Evolutionary conservation across 108 stramenopile species (phyloP).

Genomic region (Craspedostauros australis): DNA sequence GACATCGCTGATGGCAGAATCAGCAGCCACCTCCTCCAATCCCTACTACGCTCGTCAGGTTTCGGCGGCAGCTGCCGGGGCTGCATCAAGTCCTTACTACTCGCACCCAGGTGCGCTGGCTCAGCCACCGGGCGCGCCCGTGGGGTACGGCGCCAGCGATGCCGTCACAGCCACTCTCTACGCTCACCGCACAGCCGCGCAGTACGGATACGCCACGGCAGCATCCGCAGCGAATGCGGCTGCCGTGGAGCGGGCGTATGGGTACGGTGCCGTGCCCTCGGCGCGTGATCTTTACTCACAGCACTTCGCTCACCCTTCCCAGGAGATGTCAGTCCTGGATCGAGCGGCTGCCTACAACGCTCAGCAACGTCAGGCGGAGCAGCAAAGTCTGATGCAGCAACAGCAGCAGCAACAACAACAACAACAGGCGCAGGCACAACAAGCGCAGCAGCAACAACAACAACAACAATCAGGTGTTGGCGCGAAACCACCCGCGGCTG

Average conservation of each 20-base stretch:
- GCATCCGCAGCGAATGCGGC: conserved; percentile 13
- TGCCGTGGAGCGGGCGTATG: not conserved
- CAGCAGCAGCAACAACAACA: conserved; percentile 1
- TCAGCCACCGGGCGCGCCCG: conserved; percentile 5
- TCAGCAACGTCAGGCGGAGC: conserved; percentile 11
- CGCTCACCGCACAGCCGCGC: conserved; percentile 15
- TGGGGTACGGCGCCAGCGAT: not conserved
- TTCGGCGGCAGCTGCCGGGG: conserved; percentile 8
- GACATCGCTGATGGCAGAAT: conserved; percentile 14
- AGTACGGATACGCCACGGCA: conserved; percentile 12
- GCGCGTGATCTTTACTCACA: conserved; percentile 19
- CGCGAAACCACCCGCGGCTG: conserved; percentile 1
- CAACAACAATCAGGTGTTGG: not conserved
- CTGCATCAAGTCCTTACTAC: conserved; percentile 2
- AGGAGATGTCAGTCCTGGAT: conserved; percentile 15
- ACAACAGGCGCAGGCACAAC: conserved; percentile 6
- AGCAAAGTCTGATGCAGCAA: not conserved
- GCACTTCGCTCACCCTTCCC: conserved; percentile 15
- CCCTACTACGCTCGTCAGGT: too few species aligned
- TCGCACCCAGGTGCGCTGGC: not conserved
- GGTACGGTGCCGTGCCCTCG: conserved; percentile 5
- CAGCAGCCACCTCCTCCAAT: too few species aligned
- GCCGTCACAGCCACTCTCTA: conserved; percentile 11
- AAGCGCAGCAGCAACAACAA: not conserved
- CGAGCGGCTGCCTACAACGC: conserved; percentile 17